These are phyloP conservation scores for Lepidium sativum DNA, from an alignment of 345 rosid genomes.

Conservation along the genomic window DNA sequence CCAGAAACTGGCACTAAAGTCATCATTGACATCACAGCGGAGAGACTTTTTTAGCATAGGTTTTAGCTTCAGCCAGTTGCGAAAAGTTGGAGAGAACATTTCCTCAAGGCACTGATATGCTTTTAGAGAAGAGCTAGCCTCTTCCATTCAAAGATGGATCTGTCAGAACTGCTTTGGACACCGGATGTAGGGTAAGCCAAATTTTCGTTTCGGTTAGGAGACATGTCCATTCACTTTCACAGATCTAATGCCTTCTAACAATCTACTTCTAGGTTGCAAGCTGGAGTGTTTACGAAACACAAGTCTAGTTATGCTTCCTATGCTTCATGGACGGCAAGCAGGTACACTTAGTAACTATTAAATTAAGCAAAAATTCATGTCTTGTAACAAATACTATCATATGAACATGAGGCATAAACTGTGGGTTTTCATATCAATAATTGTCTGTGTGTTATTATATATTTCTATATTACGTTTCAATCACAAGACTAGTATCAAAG, in stretches of 20 bases:
- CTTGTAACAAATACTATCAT: no score
- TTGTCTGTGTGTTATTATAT: no score
- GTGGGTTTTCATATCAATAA: no score
- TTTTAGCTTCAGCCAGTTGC: no score
- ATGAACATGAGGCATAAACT: no score
- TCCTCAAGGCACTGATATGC: conserved; percentile 94
- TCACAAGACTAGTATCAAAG: no score
- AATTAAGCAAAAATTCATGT: neutral
- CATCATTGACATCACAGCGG: no score
- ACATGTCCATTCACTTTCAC: neutral
- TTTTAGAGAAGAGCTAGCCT: conserved; percentile 77
- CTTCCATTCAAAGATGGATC: conserved; percentile 86
- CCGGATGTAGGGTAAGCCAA: conserved; percentile 86
- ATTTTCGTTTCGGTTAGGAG: neutral
- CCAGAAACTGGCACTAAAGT: no score
- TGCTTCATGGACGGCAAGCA: conserved; percentile 72
- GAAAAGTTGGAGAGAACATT: conserved; percentile 14
- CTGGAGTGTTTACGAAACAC: conserved; percentile 99
- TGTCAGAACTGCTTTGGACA: conserved; percentile 88
- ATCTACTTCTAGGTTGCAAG: conserved; percentile 64
- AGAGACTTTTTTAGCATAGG: no score
- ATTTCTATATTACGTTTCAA: no score
- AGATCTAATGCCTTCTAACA: neutral
- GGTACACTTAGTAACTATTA: conserved; percentile 31
- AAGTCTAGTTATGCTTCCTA: conserved; percentile 86